Evolutionary conservation across 1,139 yeast genomes (phyloP), one percentile per base, ranked within the genome.

Genomic region (Scheffersomyces stambukii): DNA sequence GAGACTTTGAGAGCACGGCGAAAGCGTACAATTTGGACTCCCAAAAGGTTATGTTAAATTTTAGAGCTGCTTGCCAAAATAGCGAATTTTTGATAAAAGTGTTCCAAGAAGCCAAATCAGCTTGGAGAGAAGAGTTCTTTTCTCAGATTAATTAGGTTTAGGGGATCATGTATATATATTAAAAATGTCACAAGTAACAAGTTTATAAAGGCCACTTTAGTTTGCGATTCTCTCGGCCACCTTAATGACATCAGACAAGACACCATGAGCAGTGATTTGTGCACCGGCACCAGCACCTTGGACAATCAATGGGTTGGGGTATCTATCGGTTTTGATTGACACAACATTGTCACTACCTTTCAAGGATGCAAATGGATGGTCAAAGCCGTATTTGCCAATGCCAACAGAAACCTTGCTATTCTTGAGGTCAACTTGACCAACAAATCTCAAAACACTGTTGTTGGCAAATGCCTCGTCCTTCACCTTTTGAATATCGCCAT

Each of bases 201-300:
- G n/a, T n/a, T n/a, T n/a, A n/a, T n/a, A n/a, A n/a, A n/a, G n/a
- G n/a, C n/a, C n/a, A 16, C 8, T 6, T 10, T 52, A 64, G 34
- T 50, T 50, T 32, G 77, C 77, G 25, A 84, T 64, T 69, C 96
- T 81, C 66, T 89, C 89, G 24, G 94, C 95, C 45, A 85, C 78
- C 67, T 84, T 89, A 54, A 93, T 75, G 19, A 85, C 79, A 56
- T 91, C 98, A 30, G 94, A 95, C 48, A 91, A 72, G 28, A 93
- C 96, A 59, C 98, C 98, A 57, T 93, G 95, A 37, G 99, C 98
- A 32, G 99, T 91, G 31, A 91, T 97, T 23, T 81, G 97, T 36
- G 95, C 96, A 60, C 98, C 98, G 19, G 98, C 98, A 58, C 96
- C 98, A 23, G 98, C 98, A 60, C 99, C 98, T 70, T 91, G 98